A percentile compares a stretch with the other conserved stretches of the same genome.
phyloP scores from a whole-genome alignment of 2,329 filamentous ascomycete species.

The Pseudopithomyces chartarum region DNA sequence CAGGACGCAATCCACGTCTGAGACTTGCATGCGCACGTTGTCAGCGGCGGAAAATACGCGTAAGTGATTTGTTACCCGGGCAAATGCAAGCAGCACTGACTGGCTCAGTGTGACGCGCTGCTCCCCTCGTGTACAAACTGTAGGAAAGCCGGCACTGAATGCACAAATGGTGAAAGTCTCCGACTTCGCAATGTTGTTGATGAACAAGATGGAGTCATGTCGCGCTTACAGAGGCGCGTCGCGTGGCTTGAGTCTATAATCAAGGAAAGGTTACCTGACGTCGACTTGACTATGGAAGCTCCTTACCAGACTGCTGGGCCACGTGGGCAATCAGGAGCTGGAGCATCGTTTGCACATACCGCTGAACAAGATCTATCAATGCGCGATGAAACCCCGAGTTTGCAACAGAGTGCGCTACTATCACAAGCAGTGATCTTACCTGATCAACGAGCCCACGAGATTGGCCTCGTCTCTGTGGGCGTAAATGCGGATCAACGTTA shows the following conservation, averaged over 20 bases:
- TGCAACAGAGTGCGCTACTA: neutral
- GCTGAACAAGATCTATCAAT: neutral
- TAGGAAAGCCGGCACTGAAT: constrained; percentile 13
- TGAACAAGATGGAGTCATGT: neutral
- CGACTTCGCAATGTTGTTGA: constrained; percentile 8
- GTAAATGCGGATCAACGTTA: constrained; percentile 55
- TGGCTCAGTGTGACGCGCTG: constrained; percentile 15
- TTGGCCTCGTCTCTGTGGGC: constrained; percentile 58
- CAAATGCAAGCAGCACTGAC: neutral
- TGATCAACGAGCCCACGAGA: constrained; percentile 49
- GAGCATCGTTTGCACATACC: neutral
- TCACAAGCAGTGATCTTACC: neutral
- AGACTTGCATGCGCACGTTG: constrained; percentile 20
- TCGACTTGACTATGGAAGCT: constrained; percentile 8
- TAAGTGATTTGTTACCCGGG: constrained; percentile 9
- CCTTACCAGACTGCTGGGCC: neutral
- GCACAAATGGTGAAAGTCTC: constrained; percentile 18
- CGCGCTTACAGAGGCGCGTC: constrained; percentile 11
- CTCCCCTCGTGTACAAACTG: constrained; percentile 18
- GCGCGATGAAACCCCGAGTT: neutral
- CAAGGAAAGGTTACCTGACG: constrained; percentile 13
- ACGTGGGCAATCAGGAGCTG: neutral
- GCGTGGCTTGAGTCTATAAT: constrained; percentile 19
- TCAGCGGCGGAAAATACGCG: constrained; percentile 20
- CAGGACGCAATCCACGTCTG: constrained; percentile 11